These are phyloP conservation scores for Silene noctiflora DNA, from an alignment of 179 eudicot species.

Conservation along the genomic window DNA sequence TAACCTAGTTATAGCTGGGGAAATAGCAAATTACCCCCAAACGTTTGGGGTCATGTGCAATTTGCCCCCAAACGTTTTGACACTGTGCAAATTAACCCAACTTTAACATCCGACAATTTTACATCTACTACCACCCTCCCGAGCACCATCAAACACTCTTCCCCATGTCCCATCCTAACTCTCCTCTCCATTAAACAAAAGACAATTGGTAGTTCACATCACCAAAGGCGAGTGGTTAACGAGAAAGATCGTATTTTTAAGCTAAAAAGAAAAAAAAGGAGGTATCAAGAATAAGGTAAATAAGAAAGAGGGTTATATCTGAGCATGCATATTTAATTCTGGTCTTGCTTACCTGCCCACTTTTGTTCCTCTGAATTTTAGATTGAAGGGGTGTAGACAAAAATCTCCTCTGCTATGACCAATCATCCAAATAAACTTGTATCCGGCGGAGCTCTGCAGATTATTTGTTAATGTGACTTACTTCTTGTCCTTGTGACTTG, in stretches of 20 bases:
- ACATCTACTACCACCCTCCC: no score
- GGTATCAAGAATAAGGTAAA: background rate
- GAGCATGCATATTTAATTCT: background rate
- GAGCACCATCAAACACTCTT: no score
- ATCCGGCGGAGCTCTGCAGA: background rate
- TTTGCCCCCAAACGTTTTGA: no score
- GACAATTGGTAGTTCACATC: no score
- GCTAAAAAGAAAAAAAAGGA: background rate
- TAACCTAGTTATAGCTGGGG: background rate
- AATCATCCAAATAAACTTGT: background rate
- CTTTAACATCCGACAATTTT: no score
- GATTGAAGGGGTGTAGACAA: background rate
- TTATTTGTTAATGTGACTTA: conserved; percentile 1
- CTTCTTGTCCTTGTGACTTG: background rate
- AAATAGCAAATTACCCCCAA: no score
- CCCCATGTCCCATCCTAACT: no score
- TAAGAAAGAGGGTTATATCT: background rate
- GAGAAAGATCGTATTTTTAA: background rate
- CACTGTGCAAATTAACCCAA: no score
- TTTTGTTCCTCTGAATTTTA: background rate
- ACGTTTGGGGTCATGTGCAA: no score
- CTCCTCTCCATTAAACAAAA: no score
- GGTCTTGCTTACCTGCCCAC: background rate
- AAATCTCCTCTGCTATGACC: background rate
- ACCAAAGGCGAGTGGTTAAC: no score